Evolutionary conservation across 2,329 filamentous ascomycete genomes (phyloP).

Genomic region (Camillea tinctor): DNA sequence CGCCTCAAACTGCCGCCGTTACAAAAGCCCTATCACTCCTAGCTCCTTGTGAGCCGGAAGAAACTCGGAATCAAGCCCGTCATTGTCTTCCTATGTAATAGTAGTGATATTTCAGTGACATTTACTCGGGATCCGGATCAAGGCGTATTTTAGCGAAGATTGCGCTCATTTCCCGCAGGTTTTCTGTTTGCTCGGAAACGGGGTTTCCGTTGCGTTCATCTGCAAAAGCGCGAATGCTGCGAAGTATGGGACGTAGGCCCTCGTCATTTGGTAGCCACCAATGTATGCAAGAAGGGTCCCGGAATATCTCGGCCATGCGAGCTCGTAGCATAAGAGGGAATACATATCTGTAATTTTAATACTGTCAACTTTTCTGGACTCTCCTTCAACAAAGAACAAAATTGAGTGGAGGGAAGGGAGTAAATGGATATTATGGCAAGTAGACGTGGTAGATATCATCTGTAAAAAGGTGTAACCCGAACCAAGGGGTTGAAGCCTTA

Average conservation of each 20-base stretch:
- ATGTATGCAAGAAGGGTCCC: slow-evolving; percentile 65
- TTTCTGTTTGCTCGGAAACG: slow-evolving; percentile 58
- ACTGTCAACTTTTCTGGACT: neutral
- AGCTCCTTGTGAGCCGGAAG: neutral
- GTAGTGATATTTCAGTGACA: neutral
- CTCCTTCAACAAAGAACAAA: neutral
- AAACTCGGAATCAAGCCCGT: neutral
- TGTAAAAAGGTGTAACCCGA: neutral
- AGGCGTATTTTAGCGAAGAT: slow-evolving; percentile 67
- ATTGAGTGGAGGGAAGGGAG: neutral
- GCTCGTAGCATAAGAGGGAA: slow-evolving; percentile 72
- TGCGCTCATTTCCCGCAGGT: slow-evolving; percentile 71
- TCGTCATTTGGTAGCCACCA: slow-evolving; percentile 93
- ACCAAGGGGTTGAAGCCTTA: neutral
- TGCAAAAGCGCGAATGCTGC: slow-evolving; percentile 76
- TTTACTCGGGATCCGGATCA: slow-evolving; percentile 23
- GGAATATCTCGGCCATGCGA: slow-evolving; percentile 75
- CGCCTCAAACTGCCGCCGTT: neutral
- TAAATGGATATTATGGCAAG: neutral
- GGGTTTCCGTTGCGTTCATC: slow-evolving; percentile 69
- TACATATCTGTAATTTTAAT: slow-evolving; percentile 66
- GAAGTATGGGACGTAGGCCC: slow-evolving; percentile 70
- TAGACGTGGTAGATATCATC: neutral
- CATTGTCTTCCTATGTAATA: neutral
- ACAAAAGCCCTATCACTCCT: neutral